Conservation (phyloP, 116 monocot genomes). For the Phalaenopsis hybrid region DNA sequence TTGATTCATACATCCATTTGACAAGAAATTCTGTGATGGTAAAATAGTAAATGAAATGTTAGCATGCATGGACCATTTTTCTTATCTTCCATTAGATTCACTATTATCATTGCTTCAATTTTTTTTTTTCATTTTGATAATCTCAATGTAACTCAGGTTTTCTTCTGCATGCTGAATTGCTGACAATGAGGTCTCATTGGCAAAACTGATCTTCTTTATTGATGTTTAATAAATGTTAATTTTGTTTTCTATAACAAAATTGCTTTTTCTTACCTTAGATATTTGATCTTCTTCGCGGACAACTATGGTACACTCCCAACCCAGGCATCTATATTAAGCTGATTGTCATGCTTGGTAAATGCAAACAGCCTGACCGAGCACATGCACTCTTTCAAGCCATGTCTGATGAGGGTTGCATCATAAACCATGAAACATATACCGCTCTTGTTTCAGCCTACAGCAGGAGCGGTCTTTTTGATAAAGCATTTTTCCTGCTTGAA, state of each 20-base stretch:
- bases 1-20: neutral
- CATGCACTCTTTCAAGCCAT: slow-evolving; percentile 74
- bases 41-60: neutral
- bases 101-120: neutral
- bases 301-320: slow-evolving; percentile 88
- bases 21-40: neutral
- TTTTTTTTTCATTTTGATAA: neutral
- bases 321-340: slow-evolving; percentile 85
- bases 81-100: neutral
- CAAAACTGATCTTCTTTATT: neutral
- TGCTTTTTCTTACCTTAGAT: slow-evolving; percentile 31
- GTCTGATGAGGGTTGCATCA: slow-evolving; percentile 78
- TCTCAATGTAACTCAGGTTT: neutral
- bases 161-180: neutral
- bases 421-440: slow-evolving; percentile 86
- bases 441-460: slow-evolving; percentile 91
- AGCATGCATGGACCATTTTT: neutral
- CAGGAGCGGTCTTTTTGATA: slow-evolving; percentile 70
- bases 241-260: slow-evolving; percentile 5
- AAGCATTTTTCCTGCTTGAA: slow-evolving; percentile 72
- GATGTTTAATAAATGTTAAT: neutral
- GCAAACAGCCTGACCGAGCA: slow-evolving; percentile 84
- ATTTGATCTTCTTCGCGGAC: slow-evolving; percentile 87
- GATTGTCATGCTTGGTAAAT: slow-evolving; percentile 98
- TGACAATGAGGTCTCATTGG: neutral